Base-by-base conservation (phyloP, 371 early-diverging fungal genomes). In the Fennellomyces sp. region DNA sequence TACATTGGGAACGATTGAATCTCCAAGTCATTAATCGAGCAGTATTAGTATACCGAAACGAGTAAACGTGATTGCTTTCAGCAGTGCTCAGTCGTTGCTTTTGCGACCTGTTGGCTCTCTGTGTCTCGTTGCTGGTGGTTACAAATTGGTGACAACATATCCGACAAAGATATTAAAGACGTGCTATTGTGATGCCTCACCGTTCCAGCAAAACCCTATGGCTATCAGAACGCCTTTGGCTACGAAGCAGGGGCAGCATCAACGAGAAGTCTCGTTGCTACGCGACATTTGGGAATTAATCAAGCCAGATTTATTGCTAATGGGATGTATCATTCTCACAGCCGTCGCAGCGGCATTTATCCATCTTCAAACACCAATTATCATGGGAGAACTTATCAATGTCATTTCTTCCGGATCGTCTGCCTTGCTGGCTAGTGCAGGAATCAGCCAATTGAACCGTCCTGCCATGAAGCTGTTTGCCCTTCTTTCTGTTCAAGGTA, bases 371-470 rank as follows among this genome's bases (percentile, higher is more conserved):
- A 87, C 87, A 33, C 94, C 94, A 0, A 42, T 84, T 5, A 84
- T 89, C 21, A 91, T 88, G 1, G 94, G 94, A 19, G 80, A 91
- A 31, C 70, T 93, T 39, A 85, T 93, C 52, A 85, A 86, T 39
- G 82, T 84, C 25, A 80, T 93, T 10, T 82, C 86, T 2, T 58
- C 68, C 36, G 79, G 78, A 55, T 51, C 65, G 0, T 30, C 55
- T 3, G 63, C 81, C 3, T 45, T 58, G 23, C 11, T 48, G 8
- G 30, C 48, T 48, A 29, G 56, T 36, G 49, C 45, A 3, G 25
- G 48, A 2, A 62, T 81, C 47, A 56, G 69, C 3, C 75, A 71
- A 26, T 69, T 84, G 28, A 78, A 84, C n/a, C 70, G 39, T 15
- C 79, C 85, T 45, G 88, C 88, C 5, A 27, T 80, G 38, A 80